These are phyloP conservation scores for Pseudonitzschia pungens DNA, from an alignment of 108 stramenopile genomes.

Conservation along the genomic window DNA sequence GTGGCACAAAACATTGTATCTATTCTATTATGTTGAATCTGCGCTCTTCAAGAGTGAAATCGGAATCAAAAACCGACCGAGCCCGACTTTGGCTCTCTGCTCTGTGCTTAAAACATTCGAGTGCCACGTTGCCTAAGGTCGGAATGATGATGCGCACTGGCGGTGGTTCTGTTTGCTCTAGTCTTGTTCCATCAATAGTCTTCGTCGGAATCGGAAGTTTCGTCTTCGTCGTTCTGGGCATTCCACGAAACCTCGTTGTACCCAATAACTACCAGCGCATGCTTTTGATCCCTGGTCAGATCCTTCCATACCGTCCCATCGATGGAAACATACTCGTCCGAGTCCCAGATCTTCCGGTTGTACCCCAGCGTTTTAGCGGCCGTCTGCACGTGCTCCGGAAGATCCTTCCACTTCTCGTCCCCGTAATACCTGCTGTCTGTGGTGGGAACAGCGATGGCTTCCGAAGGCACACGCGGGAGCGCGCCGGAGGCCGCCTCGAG, in stretches of 20 bases:
- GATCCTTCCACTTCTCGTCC: constrained; percentile 42
- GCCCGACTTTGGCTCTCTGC: too few relatives aligned
- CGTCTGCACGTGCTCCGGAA: constrained; percentile 40
- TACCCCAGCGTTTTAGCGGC: constrained; percentile 44
- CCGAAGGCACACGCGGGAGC: not conserved
- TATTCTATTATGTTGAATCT: too few relatives aligned
- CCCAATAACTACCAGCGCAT: constrained; percentile 41
- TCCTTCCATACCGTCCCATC: constrained; percentile 37
- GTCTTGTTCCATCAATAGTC: not conserved
- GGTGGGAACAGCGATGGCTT: not conserved
- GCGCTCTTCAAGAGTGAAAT: too few relatives aligned
- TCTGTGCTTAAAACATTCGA: too few relatives aligned
- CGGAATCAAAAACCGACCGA: too few relatives aligned
- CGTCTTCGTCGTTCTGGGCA: constrained; percentile 11
- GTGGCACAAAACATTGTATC: too few relatives aligned
- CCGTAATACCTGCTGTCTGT: constrained; percentile 9
- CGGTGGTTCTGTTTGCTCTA: too few relatives aligned
- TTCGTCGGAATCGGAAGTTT: not conserved
- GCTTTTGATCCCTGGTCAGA: constrained; percentile 41
- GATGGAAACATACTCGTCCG: constrained; percentile 20
- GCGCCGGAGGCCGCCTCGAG: not conserved
- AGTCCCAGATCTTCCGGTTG: constrained; percentile 38
- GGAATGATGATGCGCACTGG: too few relatives aligned
- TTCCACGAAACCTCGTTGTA: constrained; percentile 40
- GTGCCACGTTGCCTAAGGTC: too few relatives aligned